A percentile compares a stretch with the other conserved stretches of the same genome.
phyloP scores from a whole-genome alignment of 2,329 filamentous ascomycete species.

The Sphaceloma murrayae region DNA sequence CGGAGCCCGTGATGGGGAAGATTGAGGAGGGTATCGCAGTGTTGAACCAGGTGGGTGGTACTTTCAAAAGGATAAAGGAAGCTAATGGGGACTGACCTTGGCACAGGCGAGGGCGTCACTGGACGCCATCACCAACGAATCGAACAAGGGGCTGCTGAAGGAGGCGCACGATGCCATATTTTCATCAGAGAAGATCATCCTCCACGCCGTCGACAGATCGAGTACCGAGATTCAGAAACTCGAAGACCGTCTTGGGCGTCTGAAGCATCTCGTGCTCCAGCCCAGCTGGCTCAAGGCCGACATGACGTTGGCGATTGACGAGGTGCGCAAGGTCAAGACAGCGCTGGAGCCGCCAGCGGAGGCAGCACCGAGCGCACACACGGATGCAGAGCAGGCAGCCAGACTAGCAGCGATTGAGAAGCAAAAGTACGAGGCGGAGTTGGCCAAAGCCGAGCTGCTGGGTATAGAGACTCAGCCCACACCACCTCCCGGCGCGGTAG shows the following conservation, averaged over 20 bases:
- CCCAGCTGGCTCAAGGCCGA: conserved; percentile 27
- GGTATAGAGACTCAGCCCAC: background rate
- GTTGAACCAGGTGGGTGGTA: conserved; percentile 20
- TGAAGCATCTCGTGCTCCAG: conserved; percentile 28
- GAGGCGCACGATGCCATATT: conserved; percentile 31
- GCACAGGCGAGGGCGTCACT: conserved; percentile 22
- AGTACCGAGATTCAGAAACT: conserved; percentile 22
- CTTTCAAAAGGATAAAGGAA: too few relatives aligned
- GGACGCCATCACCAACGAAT: conserved; percentile 21
- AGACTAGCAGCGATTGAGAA: conserved; percentile 9
- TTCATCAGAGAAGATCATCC: conserved; percentile 27
- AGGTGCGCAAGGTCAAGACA: conserved; percentile 24
- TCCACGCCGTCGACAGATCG: conserved; percentile 20
- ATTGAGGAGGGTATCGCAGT: conserved; percentile 21
- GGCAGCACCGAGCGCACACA: conserved; percentile 10
- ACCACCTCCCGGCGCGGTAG: background rate
- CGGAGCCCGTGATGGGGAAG: conserved; percentile 20
- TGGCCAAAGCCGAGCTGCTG: conserved; percentile 9
- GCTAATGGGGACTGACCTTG: background rate
- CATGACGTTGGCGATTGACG: conserved; percentile 25
- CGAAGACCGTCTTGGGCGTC: conserved; percentile 21
- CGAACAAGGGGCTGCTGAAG: conserved; percentile 25
- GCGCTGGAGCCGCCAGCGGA: conserved; percentile 19
- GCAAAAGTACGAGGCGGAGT: conserved; percentile 8
- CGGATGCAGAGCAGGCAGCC: background rate